Base-by-base conservation (phyloP, 768 basidiomycete genomes). In the Holtermannia corniformis region DNA sequence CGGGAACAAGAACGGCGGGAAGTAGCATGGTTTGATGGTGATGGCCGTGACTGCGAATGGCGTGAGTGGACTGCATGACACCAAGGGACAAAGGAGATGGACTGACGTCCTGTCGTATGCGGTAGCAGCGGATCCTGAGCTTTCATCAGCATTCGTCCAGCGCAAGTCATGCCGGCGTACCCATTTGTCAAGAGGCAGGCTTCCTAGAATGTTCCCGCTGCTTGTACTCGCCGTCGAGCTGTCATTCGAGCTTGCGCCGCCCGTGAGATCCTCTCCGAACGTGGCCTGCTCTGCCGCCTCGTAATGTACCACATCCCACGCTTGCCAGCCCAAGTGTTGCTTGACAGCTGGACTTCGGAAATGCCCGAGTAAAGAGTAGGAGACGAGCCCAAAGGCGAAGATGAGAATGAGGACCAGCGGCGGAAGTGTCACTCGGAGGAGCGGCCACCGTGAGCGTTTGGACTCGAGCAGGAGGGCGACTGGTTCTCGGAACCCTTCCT, bases 281-380 rank as follows among this genome's bases (percentile, higher is more conserved):
- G 32, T 44, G 27, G 28, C 21, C 49, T 61, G 56, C 51, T 13
- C 58, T 60, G 51, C 51, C 54, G 41, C 58, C 26, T 23, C 60
- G 37, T 43, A 55, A 55, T 51, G 49, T 49, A 90, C 76, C 2
- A 79, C 64, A 42, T 86, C 89, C 87, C 87, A 93, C 5, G 84
- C 78, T 63, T 92, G 89, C 89, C 89, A 92, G 24, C 88, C 88
- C 19, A 95, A 75, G 43, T 80, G 78, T 63, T 88, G 86, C 13
- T 78, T 67, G 13, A 27, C 40, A 1, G 63, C 67, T 5, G 70
- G 68, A 11, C 60, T 63, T 14, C 50, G 37, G 45, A 86, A 86
- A 67, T 87, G 86, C 63, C 88, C 85, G 26, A 93, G 81, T 20
- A 90, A 75, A 64, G 88, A 87, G 27, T 87, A 73, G 67, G 83